A percentile compares a stretch with the other conserved stretches of the same genome.
phyloP scores from a whole-genome alignment of 768 basidiomycete genomes.

The Exidia glandulosa region DNA sequence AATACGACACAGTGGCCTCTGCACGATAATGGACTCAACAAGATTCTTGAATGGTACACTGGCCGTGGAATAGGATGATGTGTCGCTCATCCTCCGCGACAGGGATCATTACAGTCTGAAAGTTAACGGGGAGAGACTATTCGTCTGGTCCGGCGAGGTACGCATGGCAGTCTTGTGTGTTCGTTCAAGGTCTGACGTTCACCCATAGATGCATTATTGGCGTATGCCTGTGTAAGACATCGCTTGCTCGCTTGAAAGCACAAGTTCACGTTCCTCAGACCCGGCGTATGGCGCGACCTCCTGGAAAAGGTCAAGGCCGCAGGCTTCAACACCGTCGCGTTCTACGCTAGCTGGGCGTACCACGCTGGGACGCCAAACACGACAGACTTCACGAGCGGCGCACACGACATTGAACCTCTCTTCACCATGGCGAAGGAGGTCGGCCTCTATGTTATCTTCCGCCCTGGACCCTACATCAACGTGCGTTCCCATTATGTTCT shows the following conservation, averaged over 20 bases:
- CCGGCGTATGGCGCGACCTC: conserved; percentile 42
- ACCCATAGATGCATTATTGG: not conserved
- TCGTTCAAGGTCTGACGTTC: not conserved
- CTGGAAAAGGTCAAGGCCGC: conserved; percentile 53
- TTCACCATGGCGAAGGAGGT: not conserved
- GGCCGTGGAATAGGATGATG: not conserved
- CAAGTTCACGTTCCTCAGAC: conserved; percentile 11
- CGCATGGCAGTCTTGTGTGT: not conserved
- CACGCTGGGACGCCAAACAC: conserved; percentile 34
- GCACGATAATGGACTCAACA: not conserved
- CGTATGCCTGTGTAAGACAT: not conserved
- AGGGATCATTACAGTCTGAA: not conserved
- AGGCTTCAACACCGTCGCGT: conserved; percentile 52
- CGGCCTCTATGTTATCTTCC: not conserved
- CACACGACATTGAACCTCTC: not conserved
- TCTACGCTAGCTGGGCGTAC: conserved; percentile 49
- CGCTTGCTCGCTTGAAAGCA: not conserved
- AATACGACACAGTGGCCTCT: not conserved
- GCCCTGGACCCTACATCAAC: not conserved
- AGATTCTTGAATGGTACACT: not conserved
- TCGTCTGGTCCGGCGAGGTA: not conserved
- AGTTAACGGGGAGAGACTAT: not conserved
- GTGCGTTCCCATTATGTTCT: no score
- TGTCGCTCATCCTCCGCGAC: not conserved
- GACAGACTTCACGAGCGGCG: conserved; percentile 30